Conservation (phyloP, 2,329 filamentous ascomycete species). For the Juglanconis juglandina region DNA sequence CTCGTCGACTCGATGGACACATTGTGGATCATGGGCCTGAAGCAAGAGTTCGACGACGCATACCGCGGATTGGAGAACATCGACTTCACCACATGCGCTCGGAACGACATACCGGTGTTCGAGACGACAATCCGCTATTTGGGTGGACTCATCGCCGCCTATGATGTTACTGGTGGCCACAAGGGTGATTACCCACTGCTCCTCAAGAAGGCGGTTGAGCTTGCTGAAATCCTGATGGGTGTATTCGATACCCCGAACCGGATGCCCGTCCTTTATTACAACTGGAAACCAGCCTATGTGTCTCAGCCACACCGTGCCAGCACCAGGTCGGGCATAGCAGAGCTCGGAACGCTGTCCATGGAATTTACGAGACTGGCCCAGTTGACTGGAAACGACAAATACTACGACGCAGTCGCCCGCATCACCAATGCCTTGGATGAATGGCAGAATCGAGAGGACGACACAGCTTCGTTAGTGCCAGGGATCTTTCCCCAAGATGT, state of each 20-base stretch:
- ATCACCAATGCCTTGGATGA: slow-evolving; percentile 78
- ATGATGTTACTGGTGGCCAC: slow-evolving; percentile 71
- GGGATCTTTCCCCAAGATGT: slow-evolving; percentile 78
- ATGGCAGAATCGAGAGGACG: slow-evolving; percentile 58
- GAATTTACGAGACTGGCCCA: slow-evolving; percentile 90
- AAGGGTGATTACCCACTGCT: slow-evolving; percentile 59
- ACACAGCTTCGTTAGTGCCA: slow-evolving; percentile 56
- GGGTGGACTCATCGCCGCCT: slow-evolving; percentile 79
- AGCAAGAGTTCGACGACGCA: slow-evolving; percentile 76
- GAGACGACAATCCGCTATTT: slow-evolving; percentile 91
- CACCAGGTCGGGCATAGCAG: slow-evolving; percentile 56
- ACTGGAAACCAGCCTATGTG: slow-evolving; percentile 66
- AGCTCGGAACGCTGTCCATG: slow-evolving; percentile 75
- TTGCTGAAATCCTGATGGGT: slow-evolving; percentile 76
- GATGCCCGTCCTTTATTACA: slow-evolving; percentile 81
- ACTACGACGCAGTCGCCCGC: slow-evolving; percentile 85
- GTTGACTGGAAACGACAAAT: slow-evolving; percentile 74
- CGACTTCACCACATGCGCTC: slow-evolving; percentile 70
- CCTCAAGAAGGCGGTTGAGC: slow-evolving; percentile 73
- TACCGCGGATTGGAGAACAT: slow-evolving; percentile 67
- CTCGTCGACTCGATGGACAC: slow-evolving; percentile 80
- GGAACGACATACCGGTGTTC: slow-evolving; percentile 77
- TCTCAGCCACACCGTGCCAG: slow-evolving; percentile 62
- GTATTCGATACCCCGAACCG: slow-evolving; percentile 90
- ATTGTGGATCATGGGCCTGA: slow-evolving; percentile 80